A percentile compares a stretch with the other conserved stretches of the same genome.
Conservation (phyloP, 495 filamentous ascomycete genomes). For the Xylaria nigripes region DNA sequence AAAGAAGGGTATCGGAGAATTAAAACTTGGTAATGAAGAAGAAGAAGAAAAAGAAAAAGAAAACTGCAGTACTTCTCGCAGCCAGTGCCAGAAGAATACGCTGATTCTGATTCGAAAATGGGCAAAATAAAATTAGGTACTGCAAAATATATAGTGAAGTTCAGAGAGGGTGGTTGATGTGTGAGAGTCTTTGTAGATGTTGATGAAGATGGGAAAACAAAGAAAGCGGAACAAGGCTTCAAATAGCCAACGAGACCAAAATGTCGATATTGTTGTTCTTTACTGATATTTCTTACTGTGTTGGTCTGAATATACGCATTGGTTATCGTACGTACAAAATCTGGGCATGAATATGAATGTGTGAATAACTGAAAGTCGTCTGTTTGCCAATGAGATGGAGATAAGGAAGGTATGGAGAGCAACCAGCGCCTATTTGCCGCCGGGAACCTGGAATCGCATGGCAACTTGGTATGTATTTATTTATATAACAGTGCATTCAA, state of each 20-base stretch:
- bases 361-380: no score
- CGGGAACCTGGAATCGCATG: neutral
- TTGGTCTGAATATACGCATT: neutral
- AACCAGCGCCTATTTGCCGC: neutral
- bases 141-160: neutral
- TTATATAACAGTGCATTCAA: no score
- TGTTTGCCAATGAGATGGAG: neutral
- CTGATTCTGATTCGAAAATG: no score
- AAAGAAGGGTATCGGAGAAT: neutral
- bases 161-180: neutral
- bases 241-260: neutral
- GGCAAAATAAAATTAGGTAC: neutral
- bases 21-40: no score
- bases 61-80: neutral
- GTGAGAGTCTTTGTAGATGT: neutral
- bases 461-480: neutral
- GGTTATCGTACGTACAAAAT: no score
- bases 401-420: neutral
- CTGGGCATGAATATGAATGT: no score
- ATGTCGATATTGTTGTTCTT: neutral
- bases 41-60: neutral
- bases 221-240: neutral
- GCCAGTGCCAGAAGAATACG: conserved; percentile 4
- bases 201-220: neutral
- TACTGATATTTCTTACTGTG: neutral